Base-by-base conservation (phyloP, 75 land plant species). In the Isoetes taiwanensis region DNA sequence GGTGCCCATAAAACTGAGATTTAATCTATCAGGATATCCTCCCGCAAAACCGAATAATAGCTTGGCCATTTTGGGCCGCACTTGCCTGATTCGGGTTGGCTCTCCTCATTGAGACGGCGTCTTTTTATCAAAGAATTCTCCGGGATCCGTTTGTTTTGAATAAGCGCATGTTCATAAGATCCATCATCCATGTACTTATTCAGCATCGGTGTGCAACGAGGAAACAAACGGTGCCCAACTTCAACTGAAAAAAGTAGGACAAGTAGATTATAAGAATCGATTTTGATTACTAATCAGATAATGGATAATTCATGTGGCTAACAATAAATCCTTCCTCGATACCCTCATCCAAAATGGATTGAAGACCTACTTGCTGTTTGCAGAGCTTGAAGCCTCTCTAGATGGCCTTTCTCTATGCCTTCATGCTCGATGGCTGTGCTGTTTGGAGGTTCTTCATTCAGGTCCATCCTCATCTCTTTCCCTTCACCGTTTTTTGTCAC, bases 221-320 rank as follows among this genome's bases (percentile, higher is more conserved):
- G 97, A 64, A 86, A 91, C 41, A 65, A 78, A 19, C 69, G 65
- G 33, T 75, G 86, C 23, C 93, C 97, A 41, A 86, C 21, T 54
- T 78, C 84, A 73, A 80, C 94, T 87, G 79, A 43, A 67, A 64
- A 61, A 55, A 54, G n/a, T n/a, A n/a, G n/a, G n/a, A n/a, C n/a
- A n/a, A n/a, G n/a, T n/a, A n/a, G n/a, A n/a, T n/a, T n/a, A n/a
- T n/a, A n/a, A n/a, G n/a, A n/a, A n/a, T n/a, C n/a, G n/a, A n/a
- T n/a, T n/a, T n/a, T n/a, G n/a, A n/a, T n/a, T n/a, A n/a, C n/a
- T n/a, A n/a, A n/a, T n/a, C n/a, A n/a, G n/a, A n/a, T n/a, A n/a
- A n/a, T n/a, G n/a, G n/a, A n/a, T n/a, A n/a, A n/a, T n/a, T n/a
- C n/a, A n/a, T n/a, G n/a, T n/a, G 57, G 6, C 62, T 61, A 6